phyloP scores from a whole-genome alignment of 2,329 filamentous ascomycete species.

The Trichoderma oligosporum region DNA sequence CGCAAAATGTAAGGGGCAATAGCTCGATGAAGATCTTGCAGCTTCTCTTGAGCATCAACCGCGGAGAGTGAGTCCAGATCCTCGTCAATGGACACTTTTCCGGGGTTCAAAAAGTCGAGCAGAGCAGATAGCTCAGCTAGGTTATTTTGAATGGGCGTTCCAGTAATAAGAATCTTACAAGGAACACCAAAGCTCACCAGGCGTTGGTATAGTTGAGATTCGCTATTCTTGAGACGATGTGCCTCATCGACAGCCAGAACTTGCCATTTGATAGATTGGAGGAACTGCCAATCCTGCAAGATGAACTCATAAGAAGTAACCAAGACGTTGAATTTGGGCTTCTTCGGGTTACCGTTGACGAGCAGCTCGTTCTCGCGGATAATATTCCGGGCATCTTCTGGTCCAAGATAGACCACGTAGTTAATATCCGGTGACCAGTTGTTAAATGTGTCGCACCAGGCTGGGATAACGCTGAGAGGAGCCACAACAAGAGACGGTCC shows the following conservation, averaged over 20 bases:
- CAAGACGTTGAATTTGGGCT: constrained; percentile 95
- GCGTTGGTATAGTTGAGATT: constrained; percentile 87
- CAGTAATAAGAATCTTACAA: constrained; percentile 88
- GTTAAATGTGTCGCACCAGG: constrained; percentile 98
- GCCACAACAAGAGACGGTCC: constrained; percentile 97
- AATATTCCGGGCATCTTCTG: constrained; percentile 76
- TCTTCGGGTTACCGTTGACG: constrained; percentile 77
- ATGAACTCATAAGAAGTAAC: constrained; percentile 98
- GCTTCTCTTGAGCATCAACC: constrained; percentile 78
- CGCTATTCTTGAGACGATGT: constrained; percentile 92
- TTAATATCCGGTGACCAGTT: constrained; percentile 94
- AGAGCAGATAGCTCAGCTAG: constrained; percentile 86
- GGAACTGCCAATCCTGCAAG: constrained; percentile 75
- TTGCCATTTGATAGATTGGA: constrained; percentile 94
- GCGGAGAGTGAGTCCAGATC: constrained; percentile 78
- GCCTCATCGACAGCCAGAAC: constrained; percentile 95
- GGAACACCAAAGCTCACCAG: constrained; percentile 83
- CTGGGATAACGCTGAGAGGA: constrained; percentile 91
- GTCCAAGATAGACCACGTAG: constrained; percentile 94
- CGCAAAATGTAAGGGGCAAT: constrained; percentile 94
- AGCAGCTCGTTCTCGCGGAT: constrained; percentile 90
- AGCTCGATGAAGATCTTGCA: constrained; percentile 76
- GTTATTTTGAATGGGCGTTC: constrained; percentile 96
- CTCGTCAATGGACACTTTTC: constrained; percentile 83
- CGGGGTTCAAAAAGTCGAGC: constrained; percentile 96